Base-by-base conservation (phyloP, 2,329 filamentous ascomycete genomes). In the Emmonsiellopsis sp. region DNA sequence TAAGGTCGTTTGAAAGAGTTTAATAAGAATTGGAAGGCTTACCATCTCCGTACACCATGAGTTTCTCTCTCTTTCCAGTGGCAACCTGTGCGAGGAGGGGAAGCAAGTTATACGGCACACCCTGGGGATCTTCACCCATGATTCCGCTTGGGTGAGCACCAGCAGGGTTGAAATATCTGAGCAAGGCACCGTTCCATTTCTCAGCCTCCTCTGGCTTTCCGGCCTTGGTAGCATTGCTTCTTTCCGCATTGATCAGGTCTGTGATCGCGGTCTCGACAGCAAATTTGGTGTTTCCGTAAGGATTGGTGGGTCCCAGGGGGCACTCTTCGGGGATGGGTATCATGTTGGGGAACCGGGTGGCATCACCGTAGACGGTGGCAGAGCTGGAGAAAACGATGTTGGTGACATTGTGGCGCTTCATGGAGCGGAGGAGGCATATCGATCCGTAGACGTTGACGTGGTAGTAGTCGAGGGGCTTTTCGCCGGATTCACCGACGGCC, bases 361-460 rank as follows among this genome's bases (percentile, higher is more conserved):
- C 93, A 73, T 98, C 94, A 68, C 93, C 93, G 72, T 98, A 98
- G 35, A 98, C 93, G 62, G 94, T 98, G 35, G 93, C 93, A 1
- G 91, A 96, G 58, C 90, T 96, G 57, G 92, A 97, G 77, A 98
- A 98, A 73, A 98, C 93, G 65, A 98, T 93, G 79, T 95, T 97
- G 74, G 83, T 82, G 62, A 98, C 91, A 73, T 92, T 86, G 79
- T 96, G 83, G 71, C 84, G 85, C 67, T 83, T 80, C 90, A 98
- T 97, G 66, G 85, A 84, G 59, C 84, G 81, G 58, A 98, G 82
- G 47, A 98, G 86, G 63, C 84, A 80, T 65, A 98, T 85, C 64
- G 89, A 93, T 71, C 93, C 94, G 68, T 86, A 86, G 57, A 97
- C 93, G 70, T 98, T 98, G 78, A 95, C 88, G 63, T 87, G 82